Percentiles rank a stretch among this genome's conserved stretches.
phyloP scores from a whole-genome alignment of 2,329 filamentous ascomycete species.

The Rutstroemia sp. region DNA sequence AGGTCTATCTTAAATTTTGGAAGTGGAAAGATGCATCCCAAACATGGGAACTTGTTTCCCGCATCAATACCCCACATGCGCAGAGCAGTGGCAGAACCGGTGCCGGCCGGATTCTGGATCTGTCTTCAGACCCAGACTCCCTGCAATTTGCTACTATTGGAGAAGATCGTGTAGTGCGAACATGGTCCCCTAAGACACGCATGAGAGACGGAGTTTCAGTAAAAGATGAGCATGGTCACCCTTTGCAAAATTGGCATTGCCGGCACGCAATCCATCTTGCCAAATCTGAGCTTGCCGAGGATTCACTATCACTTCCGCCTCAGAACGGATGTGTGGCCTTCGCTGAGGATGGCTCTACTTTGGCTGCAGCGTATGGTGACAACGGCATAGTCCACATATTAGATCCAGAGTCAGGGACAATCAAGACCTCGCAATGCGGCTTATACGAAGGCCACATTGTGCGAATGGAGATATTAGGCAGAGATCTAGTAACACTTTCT shows the following conservation, averaged over 20 bases:
- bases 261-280: conserved; percentile 48
- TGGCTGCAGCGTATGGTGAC: conserved; percentile 59
- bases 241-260: conserved; percentile 68
- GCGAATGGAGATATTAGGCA: conserved; percentile 63
- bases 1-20: conserved; percentile 92
- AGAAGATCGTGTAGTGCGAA: conserved; percentile 66
- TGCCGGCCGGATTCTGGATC: conserved; percentile 57
- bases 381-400: conserved; percentile 67
- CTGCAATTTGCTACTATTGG: conserved; percentile 79
- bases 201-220: conserved; percentile 60
- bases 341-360: conserved; percentile 75
- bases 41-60: conserved; percentile 68
- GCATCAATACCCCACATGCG: conserved; percentile 76
- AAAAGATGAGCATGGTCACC: conserved; percentile 49
- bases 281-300: conserved; percentile 30
- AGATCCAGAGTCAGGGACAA: conserved; percentile 59
- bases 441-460: conserved; percentile 59
- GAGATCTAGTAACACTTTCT: conserved; percentile 69
- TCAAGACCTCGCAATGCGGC: conserved; percentile 60
- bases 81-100: conserved; percentile 42
- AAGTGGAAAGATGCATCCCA: conserved; percentile 49
- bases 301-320: not conserved
- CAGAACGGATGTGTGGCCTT: conserved; percentile 60
- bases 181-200: conserved; percentile 73
- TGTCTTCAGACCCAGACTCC: conserved; percentile 62